Base-by-base conservation (phyloP, 805 yeast genomes). In the Citeromyces matritensis region DNA sequence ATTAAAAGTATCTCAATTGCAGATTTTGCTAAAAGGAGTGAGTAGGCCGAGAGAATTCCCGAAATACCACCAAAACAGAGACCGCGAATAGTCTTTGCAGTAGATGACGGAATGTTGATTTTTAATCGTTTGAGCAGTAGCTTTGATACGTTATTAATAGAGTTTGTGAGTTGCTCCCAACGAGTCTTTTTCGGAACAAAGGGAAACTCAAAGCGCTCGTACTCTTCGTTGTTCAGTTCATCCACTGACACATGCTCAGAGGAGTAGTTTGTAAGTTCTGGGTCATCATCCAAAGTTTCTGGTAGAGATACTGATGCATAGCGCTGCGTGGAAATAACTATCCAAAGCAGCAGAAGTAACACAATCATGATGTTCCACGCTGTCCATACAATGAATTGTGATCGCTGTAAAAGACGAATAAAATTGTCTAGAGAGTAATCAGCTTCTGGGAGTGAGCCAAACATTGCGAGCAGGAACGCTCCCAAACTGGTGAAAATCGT, bases 41-140 rank as follows among this genome's bases (percentile, higher is more conserved):
- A 80, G 47, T 82, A 93, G 0, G 94, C 94, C 1, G 94, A 79
- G 30, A 84, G 57, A 0, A 75, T 69, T 2, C 95, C 95, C 30
- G 84, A 70, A 4, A 73, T 57, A 12, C 71, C 44, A 2, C 94
- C 94, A 48, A 62, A 78, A 9, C 68, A 47, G 4, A 71, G 46
- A 1, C 94, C 94, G 6, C 21, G 29, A 9, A 14, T 10, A 12
- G n/a, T 9, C 13, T 6, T 26, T 13, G 10, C 17, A 13, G 6
- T 11, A 26, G n/a, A 26, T 5, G 17, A 26, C 11, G 15, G 21
- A 17, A 17, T 5, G 7, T 17, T 17, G 21, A 17, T 17, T 17
- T 17, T 17, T 7, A 17, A 5, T 17, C 21, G 21, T 7, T 17
- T 17, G 21, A 17, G 7, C 5, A 17, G 21, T 17, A 17, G 6